These are phyloP conservation scores for Nannochloropsis oceanica DNA, from an alignment of 108 stramenopile genomes.

Conservation along the genomic window DNA sequence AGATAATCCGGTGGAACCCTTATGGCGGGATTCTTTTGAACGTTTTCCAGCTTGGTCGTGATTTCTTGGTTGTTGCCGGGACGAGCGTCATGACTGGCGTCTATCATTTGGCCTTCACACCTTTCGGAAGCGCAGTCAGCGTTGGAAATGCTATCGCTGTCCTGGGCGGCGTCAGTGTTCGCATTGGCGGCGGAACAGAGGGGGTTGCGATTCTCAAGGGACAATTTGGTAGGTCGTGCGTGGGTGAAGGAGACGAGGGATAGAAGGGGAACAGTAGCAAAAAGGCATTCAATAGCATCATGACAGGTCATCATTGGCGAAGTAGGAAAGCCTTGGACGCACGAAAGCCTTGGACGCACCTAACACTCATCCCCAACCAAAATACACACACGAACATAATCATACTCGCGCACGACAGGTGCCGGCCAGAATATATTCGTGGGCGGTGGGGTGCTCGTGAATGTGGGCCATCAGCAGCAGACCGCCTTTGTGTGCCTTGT, in stretches of 20 bases:
- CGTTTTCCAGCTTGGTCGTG: not conserved
- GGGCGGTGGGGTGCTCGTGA: not conserved
- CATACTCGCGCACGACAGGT: too few species aligned
- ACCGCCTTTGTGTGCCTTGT: not conserved
- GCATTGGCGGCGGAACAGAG: not conserved
- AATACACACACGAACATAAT: too few species aligned
- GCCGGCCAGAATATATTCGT: not conserved
- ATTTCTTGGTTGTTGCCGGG: not conserved
- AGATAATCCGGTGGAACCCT: not conserved
- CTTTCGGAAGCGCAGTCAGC: not conserved
- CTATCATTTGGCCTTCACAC: not conserved
- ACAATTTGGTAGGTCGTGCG: not conserved
- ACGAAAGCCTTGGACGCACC: too few species aligned
- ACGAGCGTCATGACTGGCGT: not conserved
- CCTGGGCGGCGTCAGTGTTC: not conserved
- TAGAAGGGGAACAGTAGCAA: not conserved
- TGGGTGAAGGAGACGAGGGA: not conserved
- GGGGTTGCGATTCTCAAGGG: not conserved
- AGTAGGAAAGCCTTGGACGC: too few species aligned
- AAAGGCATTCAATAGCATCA: too few species aligned
- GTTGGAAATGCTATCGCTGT: not conserved
- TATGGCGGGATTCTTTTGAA: not conserved
- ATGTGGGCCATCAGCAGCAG: not conserved
- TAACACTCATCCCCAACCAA: too few species aligned
- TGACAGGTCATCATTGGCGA: too few species aligned